Conservation (phyloP, 2,329 filamentous ascomycete species). For the Apiospora hydei region DNA sequence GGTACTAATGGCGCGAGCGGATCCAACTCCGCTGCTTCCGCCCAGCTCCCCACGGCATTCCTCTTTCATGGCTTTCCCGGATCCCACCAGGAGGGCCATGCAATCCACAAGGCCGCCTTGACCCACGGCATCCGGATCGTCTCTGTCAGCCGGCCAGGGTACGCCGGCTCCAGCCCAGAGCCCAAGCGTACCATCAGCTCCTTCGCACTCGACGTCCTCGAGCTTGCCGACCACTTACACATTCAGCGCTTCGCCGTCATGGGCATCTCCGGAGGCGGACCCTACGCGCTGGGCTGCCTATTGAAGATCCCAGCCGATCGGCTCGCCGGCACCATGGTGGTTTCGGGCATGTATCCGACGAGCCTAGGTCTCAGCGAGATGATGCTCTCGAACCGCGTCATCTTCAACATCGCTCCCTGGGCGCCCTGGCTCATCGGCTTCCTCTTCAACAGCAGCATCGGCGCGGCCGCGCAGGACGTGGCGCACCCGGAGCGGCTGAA, state of each 20-base stretch:
- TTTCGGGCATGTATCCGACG: constrained; percentile 33
- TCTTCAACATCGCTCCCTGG: constrained; percentile 33
- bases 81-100: constrained; percentile 37
- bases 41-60: constrained; percentile 33
- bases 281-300: constrained; percentile 37
- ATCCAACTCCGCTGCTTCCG: not conserved
- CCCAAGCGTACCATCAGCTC: constrained; percentile 33
- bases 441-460: constrained; percentile 28
- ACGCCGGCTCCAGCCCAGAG: constrained; percentile 43
- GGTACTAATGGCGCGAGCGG: not conserved
- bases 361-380: constrained; percentile 34
- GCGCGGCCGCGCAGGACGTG: constrained; percentile 21
- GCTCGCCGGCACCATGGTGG: constrained; percentile 29
- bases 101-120: constrained; percentile 27
- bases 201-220: constrained; percentile 36
- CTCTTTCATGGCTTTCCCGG: constrained; percentile 42
- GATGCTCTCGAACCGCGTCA: constrained; percentile 29
- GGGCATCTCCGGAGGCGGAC: constrained; percentile 38
- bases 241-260: constrained; percentile 36
- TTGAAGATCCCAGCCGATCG: constrained; percentile 30
- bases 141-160: constrained; percentile 41
- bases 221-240: constrained; percentile 35
- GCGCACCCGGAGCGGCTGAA: constrained; percentile 1
- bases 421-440: constrained; percentile 29
- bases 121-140: constrained; percentile 37